Base-by-base conservation (phyloP, 2,329 filamentous ascomycete genomes). In the Aureobasidium lini region DNA sequence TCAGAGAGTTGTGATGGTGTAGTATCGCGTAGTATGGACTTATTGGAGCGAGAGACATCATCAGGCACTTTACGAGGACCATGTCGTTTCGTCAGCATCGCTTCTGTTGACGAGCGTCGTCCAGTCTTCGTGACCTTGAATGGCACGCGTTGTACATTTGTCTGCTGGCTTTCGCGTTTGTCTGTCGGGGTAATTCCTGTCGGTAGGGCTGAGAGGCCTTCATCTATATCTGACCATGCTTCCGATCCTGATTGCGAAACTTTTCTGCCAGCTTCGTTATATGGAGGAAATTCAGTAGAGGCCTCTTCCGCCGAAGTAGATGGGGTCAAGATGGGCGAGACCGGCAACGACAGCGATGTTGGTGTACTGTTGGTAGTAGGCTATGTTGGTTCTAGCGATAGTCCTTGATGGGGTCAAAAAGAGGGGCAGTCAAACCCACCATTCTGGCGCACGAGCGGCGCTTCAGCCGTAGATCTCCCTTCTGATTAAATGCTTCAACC, bases 371-470 rank as follows among this genome's bases (percentile, higher is more conserved):
- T 32, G 2, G 9, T 3, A 23, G 40, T 18, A n/a, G 50, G 29
- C 50, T 43, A 43, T 42, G 9, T 43, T 23, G n/a, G 16, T 43
- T 13, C 10, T 54, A 40, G 50, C 15, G 39, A 43, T 11, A 15
- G 7, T 42, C n/a, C 48, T 50, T 15, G 16, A 31, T 31, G 28
- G 31, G 23, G 28, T 23, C 10, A 11, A 32, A 53, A 54, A 34
- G 50, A 54, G 50, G 50, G 50, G 50, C 39, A 54, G 9, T 15
- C 4, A 23, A 18, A 42, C 50, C 50, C 50, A 54, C 50, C 50
- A 54, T 54, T 54, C 39, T 43, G 50, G 50, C 49, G 49, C 50
- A 43, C 50, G 50, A 54, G 50, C 37, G 50, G 29, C 37, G n/a
- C 39, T 49, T 34, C 9, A 54, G 29, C 50, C 50, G 37, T 42